Evolutionary conservation across 1,284 basidiomycete genomes (phyloP).

Genomic region (Hortiboletus rubellus): DNA sequence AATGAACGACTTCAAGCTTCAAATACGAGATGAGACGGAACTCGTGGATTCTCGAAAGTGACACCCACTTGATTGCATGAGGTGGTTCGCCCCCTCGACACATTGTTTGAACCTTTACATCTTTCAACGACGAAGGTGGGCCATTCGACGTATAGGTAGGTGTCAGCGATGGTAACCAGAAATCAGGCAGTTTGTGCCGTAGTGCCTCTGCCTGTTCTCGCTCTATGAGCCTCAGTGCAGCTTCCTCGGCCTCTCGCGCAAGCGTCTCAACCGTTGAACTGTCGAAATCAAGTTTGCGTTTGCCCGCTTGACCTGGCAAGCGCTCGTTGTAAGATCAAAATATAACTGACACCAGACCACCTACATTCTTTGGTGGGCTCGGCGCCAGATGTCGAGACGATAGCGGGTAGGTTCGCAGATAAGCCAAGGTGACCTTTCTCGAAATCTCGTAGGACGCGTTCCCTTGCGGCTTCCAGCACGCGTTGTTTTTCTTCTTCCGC

Average conservation of each 20-base stretch:
- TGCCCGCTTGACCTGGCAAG: conserved; percentile 52
- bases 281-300: conserved; percentile 81
- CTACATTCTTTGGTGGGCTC: conserved; percentile 36
- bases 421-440: conserved; percentile 79
- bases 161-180: conserved; percentile 90
- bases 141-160: conserved; percentile 71
- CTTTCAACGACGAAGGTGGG: conserved; percentile 64
- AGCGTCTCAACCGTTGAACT: conserved; percentile 66
- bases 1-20: conserved; percentile 72
- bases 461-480: conserved; percentile 72
- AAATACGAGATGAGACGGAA: neutral
- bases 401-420: conserved; percentile 38
- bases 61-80: conserved; percentile 71
- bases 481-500: conserved; percentile 70
- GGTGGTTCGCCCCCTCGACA: conserved; percentile 76
- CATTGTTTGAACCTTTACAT: conserved; percentile 83
- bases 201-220: conserved; percentile 82
- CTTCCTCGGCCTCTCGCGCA: conserved; percentile 80
- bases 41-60: neutral
- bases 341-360: conserved; percentile 20
- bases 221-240: conserved; percentile 78
- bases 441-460: conserved; percentile 84
- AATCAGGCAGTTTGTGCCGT: conserved; percentile 87
- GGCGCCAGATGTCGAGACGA: conserved; percentile 40
- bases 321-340: neutral